Conservation (phyloP, 768 basidiomycete species). For the Tricholoma bakamatsutake region DNA sequence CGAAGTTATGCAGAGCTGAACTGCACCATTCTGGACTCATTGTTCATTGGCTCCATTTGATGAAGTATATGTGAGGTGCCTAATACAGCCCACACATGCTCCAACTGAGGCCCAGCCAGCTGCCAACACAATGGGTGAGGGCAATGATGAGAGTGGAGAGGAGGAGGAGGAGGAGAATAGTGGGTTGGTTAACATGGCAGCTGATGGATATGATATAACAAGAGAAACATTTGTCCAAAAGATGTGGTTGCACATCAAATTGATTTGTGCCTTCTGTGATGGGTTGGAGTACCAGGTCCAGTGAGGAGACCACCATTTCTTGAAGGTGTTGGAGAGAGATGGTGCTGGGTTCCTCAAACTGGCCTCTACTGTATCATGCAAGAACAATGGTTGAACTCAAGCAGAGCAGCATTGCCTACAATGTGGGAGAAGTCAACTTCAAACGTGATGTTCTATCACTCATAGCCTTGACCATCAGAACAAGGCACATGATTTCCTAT, state of each 20-base stretch:
- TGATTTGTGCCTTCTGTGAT: constrained; percentile 2
- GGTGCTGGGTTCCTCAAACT: no score
- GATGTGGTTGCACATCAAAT: no score
- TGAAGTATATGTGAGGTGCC: neutral
- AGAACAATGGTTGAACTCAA: neutral
- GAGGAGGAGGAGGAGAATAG: neutral
- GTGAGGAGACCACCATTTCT: constrained; percentile 1
- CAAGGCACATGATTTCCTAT: neutral
- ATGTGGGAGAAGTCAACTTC: neutral
- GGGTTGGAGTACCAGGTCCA: constrained; percentile 1
- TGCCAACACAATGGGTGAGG: no score
- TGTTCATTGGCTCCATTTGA: neutral
- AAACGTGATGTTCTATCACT: neutral
- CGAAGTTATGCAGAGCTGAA: neutral
- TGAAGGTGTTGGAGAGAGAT: neutral
- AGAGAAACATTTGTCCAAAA: neutral
- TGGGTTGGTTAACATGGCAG: neutral
- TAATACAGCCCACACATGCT: neutral
- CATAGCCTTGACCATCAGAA: neutral
- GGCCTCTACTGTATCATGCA: neutral
- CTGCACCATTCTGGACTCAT: neutral
- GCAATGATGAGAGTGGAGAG: neutral
- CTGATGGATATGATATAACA: neutral
- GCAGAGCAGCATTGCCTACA: neutral
- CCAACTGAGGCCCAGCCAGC: neutral